These are phyloP conservation scores for Talaromyces ruber DNA, from an alignment of 495 filamentous ascomycete genomes.

Conservation along the genomic window DNA sequence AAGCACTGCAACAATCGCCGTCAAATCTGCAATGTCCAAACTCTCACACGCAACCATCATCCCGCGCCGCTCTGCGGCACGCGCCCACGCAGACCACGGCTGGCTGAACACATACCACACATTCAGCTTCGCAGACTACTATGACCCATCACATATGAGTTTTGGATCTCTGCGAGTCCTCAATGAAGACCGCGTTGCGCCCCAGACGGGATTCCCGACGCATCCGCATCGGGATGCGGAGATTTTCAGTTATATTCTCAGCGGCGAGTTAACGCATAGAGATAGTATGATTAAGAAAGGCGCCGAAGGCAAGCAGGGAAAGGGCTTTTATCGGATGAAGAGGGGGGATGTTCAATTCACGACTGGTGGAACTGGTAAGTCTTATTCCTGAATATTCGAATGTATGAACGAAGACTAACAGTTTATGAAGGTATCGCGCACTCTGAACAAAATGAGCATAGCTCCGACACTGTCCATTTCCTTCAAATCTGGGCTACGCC, in stretches of 20 bases:
- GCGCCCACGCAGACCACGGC: conserved; percentile 69
- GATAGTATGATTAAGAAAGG: conserved; percentile 62
- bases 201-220: conserved; percentile 63
- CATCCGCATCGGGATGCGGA: conserved; percentile 76
- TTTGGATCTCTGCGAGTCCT: conserved; percentile 70
- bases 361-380: conserved; percentile 57
- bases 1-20: neutral
- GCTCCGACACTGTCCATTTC: conserved; percentile 60
- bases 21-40: conserved; percentile 36
- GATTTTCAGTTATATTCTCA: conserved; percentile 77
- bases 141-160: conserved; percentile 50
- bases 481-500: conserved; percentile 76
- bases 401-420: neutral
- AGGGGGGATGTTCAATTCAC: conserved; percentile 80
- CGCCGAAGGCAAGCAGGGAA: conserved; percentile 38
- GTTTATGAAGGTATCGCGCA: conserved; percentile 54
- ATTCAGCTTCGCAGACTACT: conserved; percentile 71
- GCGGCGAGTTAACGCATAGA: conserved; percentile 71
- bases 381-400: neutral
- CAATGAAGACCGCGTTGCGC: conserved; percentile 72
- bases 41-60: conserved; percentile 56
- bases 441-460: conserved; percentile 64
- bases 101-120: conserved; percentile 84
- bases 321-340: conserved; percentile 60
- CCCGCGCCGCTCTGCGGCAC: conserved; percentile 47